phyloP scores from a whole-genome alignment of 495 filamentous ascomycete species.

The Tuber borchii region DNA sequence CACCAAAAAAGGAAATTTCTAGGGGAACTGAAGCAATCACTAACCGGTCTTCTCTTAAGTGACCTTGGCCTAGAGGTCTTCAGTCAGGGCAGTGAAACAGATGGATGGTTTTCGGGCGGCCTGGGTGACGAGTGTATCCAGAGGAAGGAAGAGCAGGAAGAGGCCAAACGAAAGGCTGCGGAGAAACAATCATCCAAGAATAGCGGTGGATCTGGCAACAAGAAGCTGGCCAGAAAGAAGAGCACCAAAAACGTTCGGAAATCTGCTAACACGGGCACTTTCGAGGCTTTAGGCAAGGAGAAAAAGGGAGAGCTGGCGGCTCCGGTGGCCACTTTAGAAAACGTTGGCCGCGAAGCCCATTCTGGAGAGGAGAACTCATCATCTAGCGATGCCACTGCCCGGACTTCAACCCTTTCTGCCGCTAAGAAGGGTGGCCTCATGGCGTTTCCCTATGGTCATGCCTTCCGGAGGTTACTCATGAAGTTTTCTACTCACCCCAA shows the following conservation, averaged over 20 bases:
- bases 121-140: conserved; percentile 72
- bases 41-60: conserved; percentile 80
- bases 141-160: conserved; percentile 59
- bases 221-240: conserved; percentile 55
- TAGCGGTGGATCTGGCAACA: conserved; percentile 47
- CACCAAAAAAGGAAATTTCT: conserved; percentile 63
- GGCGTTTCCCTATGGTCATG: conserved; percentile 63
- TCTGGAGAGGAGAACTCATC: conserved; percentile 44
- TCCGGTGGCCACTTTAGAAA: conserved; percentile 47
- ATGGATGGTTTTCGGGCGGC: conserved; percentile 74
- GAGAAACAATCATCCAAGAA: conserved; percentile 38
- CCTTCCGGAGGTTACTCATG: conserved; percentile 71
- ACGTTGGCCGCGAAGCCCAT: conserved; percentile 45
- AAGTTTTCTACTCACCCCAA: conserved; percentile 89
- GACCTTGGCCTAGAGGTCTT: conserved; percentile 83
- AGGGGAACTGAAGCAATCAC: conserved; percentile 64
- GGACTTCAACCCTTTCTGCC: conserved; percentile 36
- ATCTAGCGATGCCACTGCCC: conserved; percentile 47
- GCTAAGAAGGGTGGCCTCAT: conserved; percentile 44
- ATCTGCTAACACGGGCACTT: conserved; percentile 34
- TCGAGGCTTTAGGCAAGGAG: conserved; percentile 44
- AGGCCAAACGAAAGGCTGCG: conserved; percentile 43
- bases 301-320: conserved; percentile 48
- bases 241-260: conserved; percentile 47
- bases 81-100: conserved; percentile 81